Conservation (phyloP, 202 grass and related monocot genomes). For the Cymbopogon flexuosus region DNA sequence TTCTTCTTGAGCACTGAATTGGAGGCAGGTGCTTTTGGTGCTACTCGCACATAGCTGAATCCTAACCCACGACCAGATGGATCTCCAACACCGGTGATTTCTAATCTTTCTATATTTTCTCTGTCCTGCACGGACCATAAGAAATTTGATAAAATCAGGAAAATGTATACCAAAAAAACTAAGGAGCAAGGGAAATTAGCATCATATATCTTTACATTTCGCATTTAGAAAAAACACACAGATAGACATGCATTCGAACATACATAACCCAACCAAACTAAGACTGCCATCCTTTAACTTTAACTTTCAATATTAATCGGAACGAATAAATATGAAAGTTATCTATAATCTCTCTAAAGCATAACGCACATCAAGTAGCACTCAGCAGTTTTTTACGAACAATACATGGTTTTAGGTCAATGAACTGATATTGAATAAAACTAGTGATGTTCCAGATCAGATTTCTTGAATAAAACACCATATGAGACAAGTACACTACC, state of each 20-base stretch:
- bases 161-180: slow-evolving; percentile 5
- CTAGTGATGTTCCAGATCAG: neutral
- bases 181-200: slow-evolving; percentile 2
- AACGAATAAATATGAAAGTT: slow-evolving; percentile 1
- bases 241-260: too few species aligned
- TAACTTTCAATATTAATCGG: neutral
- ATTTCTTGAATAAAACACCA: neutral
- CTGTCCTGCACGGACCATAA: slow-evolving; percentile 43
- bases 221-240: neutral
- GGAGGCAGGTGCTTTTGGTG: slow-evolving; percentile 73
- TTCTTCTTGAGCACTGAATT: slow-evolving; percentile 79
- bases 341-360: neutral
- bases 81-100: slow-evolving; percentile 93
- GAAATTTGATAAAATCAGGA: neutral
- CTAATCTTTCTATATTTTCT: slow-evolving; percentile 91
- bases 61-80: slow-evolving; percentile 92
- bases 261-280: too few species aligned
- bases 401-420: slow-evolving; percentile 2
- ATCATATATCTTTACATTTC: neutral
- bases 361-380: slow-evolving; percentile 5
- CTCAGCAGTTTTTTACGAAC: neutral
- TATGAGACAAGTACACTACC: slow-evolving; percentile 36
- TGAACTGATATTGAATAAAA: slow-evolving; percentile 4
- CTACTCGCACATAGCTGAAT: slow-evolving; percentile 87
- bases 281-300: too few species aligned